phyloP scores from a whole-genome alignment of 768 basidiomycete species.

The Leccinum boreale region DNA sequence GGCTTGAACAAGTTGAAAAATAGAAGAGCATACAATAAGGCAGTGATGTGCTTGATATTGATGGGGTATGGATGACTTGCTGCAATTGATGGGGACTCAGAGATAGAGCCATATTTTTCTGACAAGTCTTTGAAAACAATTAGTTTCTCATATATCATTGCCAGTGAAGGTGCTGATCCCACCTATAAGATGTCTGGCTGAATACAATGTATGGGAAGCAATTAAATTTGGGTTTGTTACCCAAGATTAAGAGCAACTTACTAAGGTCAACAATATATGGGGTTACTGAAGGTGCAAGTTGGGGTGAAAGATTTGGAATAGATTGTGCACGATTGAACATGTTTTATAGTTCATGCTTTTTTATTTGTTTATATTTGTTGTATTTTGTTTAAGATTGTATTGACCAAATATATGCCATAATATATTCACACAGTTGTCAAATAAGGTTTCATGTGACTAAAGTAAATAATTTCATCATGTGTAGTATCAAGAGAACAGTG shows the following conservation, averaged over 20 bases:
- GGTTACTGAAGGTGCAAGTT: background rate
- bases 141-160: background rate
- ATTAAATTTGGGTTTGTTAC: background rate
- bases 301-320: background rate
- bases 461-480: background rate
- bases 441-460: background rate
- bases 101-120: constrained; percentile 18
- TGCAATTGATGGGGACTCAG: constrained; percentile 11
- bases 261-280: background rate
- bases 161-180: background rate
- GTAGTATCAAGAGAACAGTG: too few species aligned
- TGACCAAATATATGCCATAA: background rate
- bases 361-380: background rate
- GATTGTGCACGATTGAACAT: background rate
- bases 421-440: background rate
- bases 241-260: background rate
- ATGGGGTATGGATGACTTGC: constrained; percentile 1
- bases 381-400: background rate
- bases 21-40: constrained; percentile 12
- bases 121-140: background rate
- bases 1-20: background rate
- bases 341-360: background rate
- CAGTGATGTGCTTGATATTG: background rate
- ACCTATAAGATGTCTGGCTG: background rate
- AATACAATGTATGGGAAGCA: background rate